Conservation (phyloP, 169 alveolate genomes). For the Pseudocohnilembus persalinus region DNA sequence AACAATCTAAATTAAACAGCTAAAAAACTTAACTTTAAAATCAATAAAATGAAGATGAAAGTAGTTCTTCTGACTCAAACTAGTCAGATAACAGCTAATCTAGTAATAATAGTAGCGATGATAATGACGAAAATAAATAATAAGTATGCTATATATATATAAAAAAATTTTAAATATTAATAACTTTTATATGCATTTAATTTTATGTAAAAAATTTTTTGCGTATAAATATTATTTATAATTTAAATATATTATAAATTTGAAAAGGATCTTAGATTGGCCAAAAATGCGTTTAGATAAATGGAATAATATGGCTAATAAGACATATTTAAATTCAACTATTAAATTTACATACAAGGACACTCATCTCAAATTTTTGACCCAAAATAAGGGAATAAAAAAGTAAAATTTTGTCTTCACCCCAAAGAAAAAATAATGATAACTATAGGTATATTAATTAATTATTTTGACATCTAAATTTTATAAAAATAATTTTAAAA, state of each 20-base stretch:
- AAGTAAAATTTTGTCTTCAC: conserved; percentile 44
- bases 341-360: conserved; percentile 39
- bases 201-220: too few relatives aligned
- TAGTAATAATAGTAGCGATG: conserved; percentile 2
- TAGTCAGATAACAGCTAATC: conserved; percentile 27
- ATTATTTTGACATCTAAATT: too few relatives aligned
- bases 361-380: conserved; percentile 53
- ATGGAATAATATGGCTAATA: conserved; percentile 10
- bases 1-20: conserved; percentile 13
- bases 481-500: too few relatives aligned
- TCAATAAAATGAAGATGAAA: conserved; percentile 2
- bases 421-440: conserved; percentile 60
- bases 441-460: conserved; percentile 51
- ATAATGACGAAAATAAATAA: conserved; percentile 9
- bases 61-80: too few relatives aligned
- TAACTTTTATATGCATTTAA: too few relatives aligned
- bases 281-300: neutral
- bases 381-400: conserved; percentile 27
- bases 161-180: too few relatives aligned
- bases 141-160: too few relatives aligned
- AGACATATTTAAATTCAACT: conserved; percentile 32
- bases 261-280: neutral
- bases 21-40: neutral
- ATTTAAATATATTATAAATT: too few relatives aligned
- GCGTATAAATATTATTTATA: too few relatives aligned